Base-by-base conservation (phyloP, 2,329 filamentous ascomycete species). In the Penicillium digitatum region DNA sequence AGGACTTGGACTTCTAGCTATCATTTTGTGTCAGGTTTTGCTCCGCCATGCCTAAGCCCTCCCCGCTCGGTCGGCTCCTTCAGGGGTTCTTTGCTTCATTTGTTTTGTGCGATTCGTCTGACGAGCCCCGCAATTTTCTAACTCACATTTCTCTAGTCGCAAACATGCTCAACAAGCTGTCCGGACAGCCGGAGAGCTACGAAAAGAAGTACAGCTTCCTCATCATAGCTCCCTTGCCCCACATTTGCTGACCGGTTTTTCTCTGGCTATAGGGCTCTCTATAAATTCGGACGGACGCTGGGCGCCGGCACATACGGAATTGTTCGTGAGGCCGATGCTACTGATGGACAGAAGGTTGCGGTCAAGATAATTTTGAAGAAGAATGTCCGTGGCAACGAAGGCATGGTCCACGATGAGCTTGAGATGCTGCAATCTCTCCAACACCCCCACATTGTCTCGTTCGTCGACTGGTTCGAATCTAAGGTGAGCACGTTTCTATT, bases 301-400 rank as follows among this genome's bases (percentile, higher is more conserved):
- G 94, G 94, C 70, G 94, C 94, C 59, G 94, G 94, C 66, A 99
- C 94, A 67, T 99, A 99, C 81, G 94, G 94, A 70, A 95, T 99
- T 69, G 94, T 99, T 69, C 86, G 94, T 67, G 94, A 99, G 77
- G 94, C 94, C 57, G 91, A 96, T 59, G 84, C 89, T 64, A 85
- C 87, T 39, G 82, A 83, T 20, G 90, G 59, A 22, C 60, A 90
- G 73, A 88, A 96, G 80, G 92, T 95, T 58, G 94, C 94, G 38
- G 84, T 99, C 76, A 99, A 99, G 82, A 97, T 99, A 73, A 99
- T 99, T 74, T 80, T 97, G 69, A 99, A 99, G 84, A 96, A 96
- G 81, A 97, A 96, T 76, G 93, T 99, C 72, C 95, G 92, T 74
- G 93, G 92, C 62, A 97, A 97, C 68, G 94, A 99, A 80, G 86